Evolutionary conservation across 2,329 filamentous ascomycete genomes (phyloP).

Genomic region (Cercospora beticola): DNA sequence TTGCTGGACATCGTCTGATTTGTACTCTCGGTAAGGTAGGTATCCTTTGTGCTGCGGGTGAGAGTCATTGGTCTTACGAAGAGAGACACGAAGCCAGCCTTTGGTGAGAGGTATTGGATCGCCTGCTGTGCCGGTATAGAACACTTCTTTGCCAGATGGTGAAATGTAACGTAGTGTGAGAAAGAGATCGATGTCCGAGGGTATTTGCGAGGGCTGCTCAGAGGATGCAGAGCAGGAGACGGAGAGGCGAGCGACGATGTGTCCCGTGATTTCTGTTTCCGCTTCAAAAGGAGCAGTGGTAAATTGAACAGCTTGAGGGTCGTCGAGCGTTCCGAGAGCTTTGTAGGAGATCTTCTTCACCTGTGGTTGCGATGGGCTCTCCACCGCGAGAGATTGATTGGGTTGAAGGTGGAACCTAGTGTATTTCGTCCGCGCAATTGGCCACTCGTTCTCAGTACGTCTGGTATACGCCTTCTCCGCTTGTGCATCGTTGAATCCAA

Average conservation of each 20-base stretch:
- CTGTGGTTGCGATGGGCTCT: neutral
- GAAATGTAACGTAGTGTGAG: slow-evolving; percentile 60
- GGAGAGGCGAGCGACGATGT: slow-evolving; percentile 63
- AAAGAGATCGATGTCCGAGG: slow-evolving; percentile 63
- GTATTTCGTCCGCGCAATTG: slow-evolving; percentile 64
- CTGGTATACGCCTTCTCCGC: slow-evolving; percentile 58
- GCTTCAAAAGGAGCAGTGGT: slow-evolving; percentile 56
- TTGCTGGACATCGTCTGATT: slow-evolving; percentile 55
- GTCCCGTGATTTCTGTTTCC: slow-evolving; percentile 69
- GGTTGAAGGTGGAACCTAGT: slow-evolving; percentile 60
- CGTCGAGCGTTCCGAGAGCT: slow-evolving; percentile 58
- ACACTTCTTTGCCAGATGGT: slow-evolving; percentile 56
- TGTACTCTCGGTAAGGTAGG: slow-evolving; percentile 60
- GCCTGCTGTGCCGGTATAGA: slow-evolving; percentile 65
- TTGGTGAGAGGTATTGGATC: slow-evolving; percentile 63
- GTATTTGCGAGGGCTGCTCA: slow-evolving; percentile 31
- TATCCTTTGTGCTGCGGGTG: slow-evolving; percentile 55
- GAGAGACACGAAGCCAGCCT: slow-evolving; percentile 61
- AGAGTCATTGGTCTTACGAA: slow-evolving; percentile 55
- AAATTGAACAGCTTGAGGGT: slow-evolving; percentile 57
- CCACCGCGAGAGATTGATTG: slow-evolving; percentile 41
- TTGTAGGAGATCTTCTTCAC: slow-evolving; percentile 50
- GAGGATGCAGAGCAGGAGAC: slow-evolving; percentile 48
- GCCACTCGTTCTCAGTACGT: slow-evolving; percentile 64
- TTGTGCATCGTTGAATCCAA: slow-evolving; percentile 64